phyloP scores from a whole-genome alignment of 2,329 filamentous ascomycete species.

The Purpureocillium lavendulum region DNA sequence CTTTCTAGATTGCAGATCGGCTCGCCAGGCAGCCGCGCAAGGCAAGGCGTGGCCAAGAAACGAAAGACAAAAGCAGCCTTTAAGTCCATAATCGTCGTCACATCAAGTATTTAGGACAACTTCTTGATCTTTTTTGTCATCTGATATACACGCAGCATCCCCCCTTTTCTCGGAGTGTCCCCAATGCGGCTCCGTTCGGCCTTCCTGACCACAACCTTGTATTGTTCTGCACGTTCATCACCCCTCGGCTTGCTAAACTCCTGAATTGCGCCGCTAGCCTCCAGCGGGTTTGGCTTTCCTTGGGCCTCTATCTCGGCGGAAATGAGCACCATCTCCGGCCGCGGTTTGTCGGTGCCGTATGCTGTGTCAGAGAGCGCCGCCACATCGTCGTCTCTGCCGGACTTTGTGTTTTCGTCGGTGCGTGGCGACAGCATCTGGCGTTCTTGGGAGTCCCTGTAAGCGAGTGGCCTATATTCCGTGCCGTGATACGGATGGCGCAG shows the following conservation, averaged over 20 bases:
- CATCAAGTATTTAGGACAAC: too few relatives aligned
- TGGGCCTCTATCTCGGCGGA: not conserved
- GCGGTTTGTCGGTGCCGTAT: not conserved
- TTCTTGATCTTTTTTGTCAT: too few relatives aligned
- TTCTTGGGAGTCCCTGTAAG: not conserved
- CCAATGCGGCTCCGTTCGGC: too few relatives aligned
- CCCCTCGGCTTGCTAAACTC: constrained; percentile 7
- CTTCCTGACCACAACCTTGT: too few relatives aligned
- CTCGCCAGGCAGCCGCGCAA: too few relatives aligned
- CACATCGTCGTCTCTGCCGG: not conserved
- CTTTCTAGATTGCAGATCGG: too few relatives aligned
- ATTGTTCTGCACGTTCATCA: not conserved
- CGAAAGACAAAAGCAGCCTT: too few relatives aligned
- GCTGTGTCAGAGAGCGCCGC: not conserved
- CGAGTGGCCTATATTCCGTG: not conserved
- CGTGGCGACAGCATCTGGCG: not conserved
- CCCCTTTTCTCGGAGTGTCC: too few relatives aligned
- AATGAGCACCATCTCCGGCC: not conserved
- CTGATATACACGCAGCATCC: too few relatives aligned
- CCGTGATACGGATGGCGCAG: not conserved
- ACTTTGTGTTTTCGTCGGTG: not conserved
- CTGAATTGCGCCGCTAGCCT: constrained; percentile 5
- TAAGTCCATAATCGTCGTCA: too few relatives aligned
- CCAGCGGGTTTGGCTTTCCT: not conserved
- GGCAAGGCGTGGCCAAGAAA: too few relatives aligned